Base-by-base conservation (phyloP, 2,329 filamentous ascomycete genomes). In the Xylaria sp. region DNA sequence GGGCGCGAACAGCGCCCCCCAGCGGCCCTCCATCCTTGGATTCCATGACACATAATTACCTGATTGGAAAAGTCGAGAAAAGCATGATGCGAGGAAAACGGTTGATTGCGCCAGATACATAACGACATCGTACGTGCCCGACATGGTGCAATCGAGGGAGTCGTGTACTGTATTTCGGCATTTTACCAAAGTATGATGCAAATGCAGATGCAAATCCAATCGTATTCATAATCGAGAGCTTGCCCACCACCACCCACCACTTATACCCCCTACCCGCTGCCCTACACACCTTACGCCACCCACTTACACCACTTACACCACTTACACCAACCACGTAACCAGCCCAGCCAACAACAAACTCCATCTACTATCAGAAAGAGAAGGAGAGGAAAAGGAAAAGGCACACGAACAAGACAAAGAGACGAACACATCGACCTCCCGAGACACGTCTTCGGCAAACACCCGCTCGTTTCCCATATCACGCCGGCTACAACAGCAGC, bases 1-100 rank as follows among this genome's bases (percentile, higher is more conserved):
- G n/a, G n/a, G n/a, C n/a, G n/a, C n/a, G n/a, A n/a, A n/a, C n/a
- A n/a, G n/a, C n/a, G n/a, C n/a, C n/a, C n/a, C n/a, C 29, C 9
- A 13, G 29, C 11, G 9, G 16, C 50, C 58, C 52, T 58, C 48
- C 44, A 48, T 29, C 44, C 44, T 34, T 34, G 29, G 29, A 63
- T 61, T 62, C 56, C 56, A 70, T 70, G 68, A 71, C 68, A 71
- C 68, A 71, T 71, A 70, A 70, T 71, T 71, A 70, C 67, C 63
- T 66, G 63, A 71, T 71, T 57, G 57, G 68, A 71, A 69, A 54
- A n/a, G 51, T 50, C 46, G 50, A 53, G 48, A 45, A 60, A 60
- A 61, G 57, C 58, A 66, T 66, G 62, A 64, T 62, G 62, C 60
- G 59, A 62, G 63, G 57, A 53, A 59, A 45, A 41, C 50, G 54